These are phyloP conservation scores for Globisporangium sylvaticum DNA, from an alignment of 352 stramenopile species.

Conservation along the genomic window DNA sequence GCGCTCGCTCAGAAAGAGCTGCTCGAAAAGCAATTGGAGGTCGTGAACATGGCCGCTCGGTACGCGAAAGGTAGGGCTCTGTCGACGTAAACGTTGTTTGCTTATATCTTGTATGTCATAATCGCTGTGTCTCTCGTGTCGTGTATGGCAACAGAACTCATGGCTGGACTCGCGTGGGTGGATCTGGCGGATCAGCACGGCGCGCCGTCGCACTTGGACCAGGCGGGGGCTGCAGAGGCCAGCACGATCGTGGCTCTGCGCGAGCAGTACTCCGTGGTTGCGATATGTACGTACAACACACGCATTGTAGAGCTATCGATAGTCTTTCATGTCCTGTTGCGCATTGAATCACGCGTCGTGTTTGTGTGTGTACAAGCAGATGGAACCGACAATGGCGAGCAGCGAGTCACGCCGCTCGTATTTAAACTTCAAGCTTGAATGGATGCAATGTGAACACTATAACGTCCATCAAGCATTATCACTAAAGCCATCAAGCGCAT, in stretches of 20 bases:
- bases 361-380: constrained; percentile 14
- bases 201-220: constrained; percentile 44
- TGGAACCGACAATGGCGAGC: constrained; percentile 30
- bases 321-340: background rate
- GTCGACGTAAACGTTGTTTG: background rate
- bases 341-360: background rate
- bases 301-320: background rate
- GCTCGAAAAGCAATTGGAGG: constrained; percentile 47
- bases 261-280: constrained; percentile 44
- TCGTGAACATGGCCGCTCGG: constrained; percentile 39
- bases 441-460: background rate
- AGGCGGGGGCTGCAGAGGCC: constrained; percentile 27
- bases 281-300: constrained; percentile 34
- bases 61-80: constrained; percentile 42
- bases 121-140: background rate
- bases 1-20: constrained; percentile 32
- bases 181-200: constrained; percentile 51
- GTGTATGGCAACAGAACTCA: constrained; percentile 32
- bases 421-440: constrained; percentile 16
- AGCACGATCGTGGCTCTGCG: constrained; percentile 41
- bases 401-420: constrained; percentile 31
- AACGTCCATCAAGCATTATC: background rate
- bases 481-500: background rate
- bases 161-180: constrained; percentile 30
- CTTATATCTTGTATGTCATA: background rate